These are phyloP conservation scores for Viola pubescens DNA, from an alignment of 441 rosid species.

Conservation along the genomic window DNA sequence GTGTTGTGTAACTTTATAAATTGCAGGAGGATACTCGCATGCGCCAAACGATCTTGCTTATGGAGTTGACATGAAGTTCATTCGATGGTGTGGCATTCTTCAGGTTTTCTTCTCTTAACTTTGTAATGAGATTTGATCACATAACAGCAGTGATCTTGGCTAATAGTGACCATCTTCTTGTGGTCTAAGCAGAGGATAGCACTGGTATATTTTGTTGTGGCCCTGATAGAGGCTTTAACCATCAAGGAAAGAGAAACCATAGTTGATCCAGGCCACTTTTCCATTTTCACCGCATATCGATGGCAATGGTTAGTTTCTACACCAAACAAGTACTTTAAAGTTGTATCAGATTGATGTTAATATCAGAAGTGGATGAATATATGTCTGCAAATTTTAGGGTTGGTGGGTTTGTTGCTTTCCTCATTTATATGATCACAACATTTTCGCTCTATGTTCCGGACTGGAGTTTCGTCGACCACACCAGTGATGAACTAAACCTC, in stretches of 20 bases:
- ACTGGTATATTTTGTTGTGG: constrained; percentile 49
- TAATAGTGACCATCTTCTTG: neutral
- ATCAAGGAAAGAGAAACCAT: constrained; percentile 38
- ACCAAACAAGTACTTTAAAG: too few species aligned
- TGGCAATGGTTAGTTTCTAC: constrained; percentile 48
- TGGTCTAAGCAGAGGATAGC: constrained; percentile 52
- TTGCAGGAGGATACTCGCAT: constrained; percentile 62
- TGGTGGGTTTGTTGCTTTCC: constrained; percentile 45
- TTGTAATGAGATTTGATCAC: neutral
- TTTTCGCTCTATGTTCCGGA: constrained; percentile 53
- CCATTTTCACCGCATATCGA: constrained; percentile 46
- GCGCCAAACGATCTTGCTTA: constrained; percentile 47
- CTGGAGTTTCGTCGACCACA: constrained; percentile 37
- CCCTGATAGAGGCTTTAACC: constrained; percentile 51
- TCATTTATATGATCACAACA: constrained; percentile 43
- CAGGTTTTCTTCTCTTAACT: constrained; percentile 28
- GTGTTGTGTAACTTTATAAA: neutral
- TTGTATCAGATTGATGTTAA: neutral
- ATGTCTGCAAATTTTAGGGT: constrained; percentile 28
- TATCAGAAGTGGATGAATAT: neutral
- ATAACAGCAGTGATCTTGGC: neutral
- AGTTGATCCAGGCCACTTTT: constrained; percentile 31
- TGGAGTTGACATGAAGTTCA: constrained; percentile 57
- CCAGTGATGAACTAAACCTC: constrained; percentile 8
- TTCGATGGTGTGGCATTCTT: constrained; percentile 67